Base-by-base conservation (phyloP, 1,139 yeast species). In the Spathaspora jeffriesii region DNA sequence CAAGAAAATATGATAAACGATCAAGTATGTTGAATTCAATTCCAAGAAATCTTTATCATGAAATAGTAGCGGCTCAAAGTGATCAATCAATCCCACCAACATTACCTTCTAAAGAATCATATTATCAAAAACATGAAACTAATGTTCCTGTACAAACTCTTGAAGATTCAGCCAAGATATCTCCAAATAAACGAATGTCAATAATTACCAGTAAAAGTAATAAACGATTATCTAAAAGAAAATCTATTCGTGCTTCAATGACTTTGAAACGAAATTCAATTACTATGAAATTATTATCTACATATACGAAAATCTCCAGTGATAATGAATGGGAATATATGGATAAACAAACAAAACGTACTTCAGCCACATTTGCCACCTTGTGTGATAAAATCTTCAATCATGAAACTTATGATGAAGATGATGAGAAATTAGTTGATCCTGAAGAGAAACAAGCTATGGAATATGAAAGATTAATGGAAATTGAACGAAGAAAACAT, bases 351-450 rank as follows among this genome's bases (percentile, higher is more conserved):
- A 83, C 90, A 15, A 85, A 81, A 66, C 76, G 93, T 65, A 84
- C 91, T 2, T 82, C 89, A 32, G 84, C 89, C 10, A 87, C 88
- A 48, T 86, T 86, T 70, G 93, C 91, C 10, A 78, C 86, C 4
- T 70, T 86, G 43, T 85, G 90, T 71, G 92, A 86, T 65, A 84
- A 82, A 62, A 81, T 86, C 50, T 86, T 86, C 67, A 85, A 81
- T 53, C 79, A 76, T 56, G 79, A 76, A 55, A 71, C 66, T 3
- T 81, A 82, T 59, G 81, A 81, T 54, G 78, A 77, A 56, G 81
- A 78, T 49, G 88, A 82, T 52, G 83, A 79, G 56, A 69, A 65
- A 44, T 66, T 76, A 52, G 64, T 71, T 8, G 80, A 76, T 51
- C 76, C 71, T 43, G 80, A 76, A 65, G 87, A 76, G 61, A 73